A percentile compares a stretch with the other conserved stretches of the same genome.
These are phyloP conservation scores for Rhynchospora breviuscula DNA, from an alignment of 176 grass and related monocot genomes.

Conservation along the genomic window DNA sequence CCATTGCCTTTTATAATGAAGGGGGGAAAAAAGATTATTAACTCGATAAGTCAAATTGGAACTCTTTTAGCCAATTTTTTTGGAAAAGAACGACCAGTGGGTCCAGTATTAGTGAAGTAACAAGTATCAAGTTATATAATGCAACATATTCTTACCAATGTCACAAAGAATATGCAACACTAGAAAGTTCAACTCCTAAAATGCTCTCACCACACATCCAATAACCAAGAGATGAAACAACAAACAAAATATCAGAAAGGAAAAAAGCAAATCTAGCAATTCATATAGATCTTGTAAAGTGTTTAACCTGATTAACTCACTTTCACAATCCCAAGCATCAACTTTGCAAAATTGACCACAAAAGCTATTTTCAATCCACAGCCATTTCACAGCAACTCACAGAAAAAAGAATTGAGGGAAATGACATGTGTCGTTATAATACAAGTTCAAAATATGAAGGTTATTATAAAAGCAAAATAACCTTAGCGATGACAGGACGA, in stretches of 20 bases:
- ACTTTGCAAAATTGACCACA: too few species aligned
- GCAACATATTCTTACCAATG: background rate
- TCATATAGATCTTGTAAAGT: background rate
- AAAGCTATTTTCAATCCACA: too few species aligned
- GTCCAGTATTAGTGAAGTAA: background rate
- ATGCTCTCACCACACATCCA: background rate
- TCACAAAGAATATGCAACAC: background rate
- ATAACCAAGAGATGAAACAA: background rate
- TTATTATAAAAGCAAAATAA: slow-evolving; percentile 11
- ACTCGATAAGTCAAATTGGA: background rate
- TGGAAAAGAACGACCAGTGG: background rate
- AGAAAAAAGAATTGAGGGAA: too few species aligned
- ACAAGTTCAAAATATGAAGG: background rate
- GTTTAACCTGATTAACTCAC: background rate
- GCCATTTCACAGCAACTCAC: too few species aligned
- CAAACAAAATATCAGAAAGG: background rate
- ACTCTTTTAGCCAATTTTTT: background rate
- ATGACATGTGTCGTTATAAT: background rate
- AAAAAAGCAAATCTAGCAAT: background rate
- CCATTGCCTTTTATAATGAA: slow-evolving; percentile 57
- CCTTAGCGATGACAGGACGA: slow-evolving; percentile 97
- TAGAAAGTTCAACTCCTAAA: background rate
- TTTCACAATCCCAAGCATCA: too few species aligned
- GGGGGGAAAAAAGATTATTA: slow-evolving; percentile 23
- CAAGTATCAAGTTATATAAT: background rate